Evolutionary conservation across 495 filamentous ascomycete species (phyloP), one percentile per base, ranked within the genome.

Genomic region (Elasticomyces elasticus): DNA sequence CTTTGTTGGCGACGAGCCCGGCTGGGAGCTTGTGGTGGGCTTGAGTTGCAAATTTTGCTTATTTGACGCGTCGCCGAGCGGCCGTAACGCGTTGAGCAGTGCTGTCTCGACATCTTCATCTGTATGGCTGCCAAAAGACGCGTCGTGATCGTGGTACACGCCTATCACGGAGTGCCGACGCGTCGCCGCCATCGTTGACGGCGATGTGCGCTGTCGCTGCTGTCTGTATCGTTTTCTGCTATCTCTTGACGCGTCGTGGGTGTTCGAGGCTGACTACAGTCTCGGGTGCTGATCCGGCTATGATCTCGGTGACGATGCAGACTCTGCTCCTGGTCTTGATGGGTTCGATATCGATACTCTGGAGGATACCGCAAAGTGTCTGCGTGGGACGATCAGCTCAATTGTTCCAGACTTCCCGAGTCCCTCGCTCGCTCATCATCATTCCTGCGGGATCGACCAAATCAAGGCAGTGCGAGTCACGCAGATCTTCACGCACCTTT

Each of bases 121-220:
- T 10, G 51, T 52, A 25, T 56, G 44, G 52, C 76, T 72, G 55
- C 72, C 72, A 55, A 54, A 49, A 5, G 66, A 62, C 54, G 72
- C 72, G 62, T 74, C 70, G 48, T 78, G 71, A 65, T 85, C 83
- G 58, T 82, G 72, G 66, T 76, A 85, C 64, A 82, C 79, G 53
- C 83, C 76, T 61, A 84, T 69, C 58, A 77, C 71, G 62, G 78
- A 73, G 60, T 70, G 66, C 49, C 76, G 73, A 76, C 79, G 83
- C 76, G 86, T 80, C 72, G 82, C 72, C 63, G 76, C 75, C 82
- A 85, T 85, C 31, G 33, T n/a, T 1, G 40, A 15, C 13, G 54
- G 54, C 25, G 54, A 28, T 43, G 45, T 53, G 27, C 30, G 37
- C 28, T 22, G 31, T 31, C n/a, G 15, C 5, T 2, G 15, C 12